These are phyloP conservation scores for Breynia disticha DNA, from an alignment of 441 rosid genomes.

Conservation along the genomic window DNA sequence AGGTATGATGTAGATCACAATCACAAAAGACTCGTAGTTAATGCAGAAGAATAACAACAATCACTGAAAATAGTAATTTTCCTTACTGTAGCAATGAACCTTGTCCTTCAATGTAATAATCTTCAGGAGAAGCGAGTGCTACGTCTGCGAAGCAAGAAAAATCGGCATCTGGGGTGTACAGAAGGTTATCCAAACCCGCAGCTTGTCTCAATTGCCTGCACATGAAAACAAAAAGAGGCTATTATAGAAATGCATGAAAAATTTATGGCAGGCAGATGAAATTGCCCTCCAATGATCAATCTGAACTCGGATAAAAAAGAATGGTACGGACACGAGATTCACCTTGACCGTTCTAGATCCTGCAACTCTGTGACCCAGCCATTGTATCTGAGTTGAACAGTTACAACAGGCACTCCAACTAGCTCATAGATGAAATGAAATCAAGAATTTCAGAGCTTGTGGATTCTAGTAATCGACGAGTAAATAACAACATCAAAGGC, in stretches of 20 bases:
- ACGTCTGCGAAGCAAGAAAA: constrained; percentile 96
- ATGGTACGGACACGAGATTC: constrained; percentile 10
- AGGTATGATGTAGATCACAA: not conserved
- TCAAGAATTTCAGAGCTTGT: not conserved
- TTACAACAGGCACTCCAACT: constrained; percentile 87
- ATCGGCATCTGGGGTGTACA: constrained; percentile 97
- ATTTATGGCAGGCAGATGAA: too few relatives aligned
- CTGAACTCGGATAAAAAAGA: not conserved
- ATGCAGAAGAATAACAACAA: constrained; percentile 5
- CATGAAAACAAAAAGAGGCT: constrained; percentile 7
- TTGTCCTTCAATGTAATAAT: constrained; percentile 92
- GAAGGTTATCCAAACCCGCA: constrained; percentile 81
- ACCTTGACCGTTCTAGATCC: constrained; percentile 83
- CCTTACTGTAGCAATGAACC: constrained; percentile 96
- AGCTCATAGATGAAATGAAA: constrained; percentile 52
- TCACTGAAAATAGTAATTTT: not conserved
- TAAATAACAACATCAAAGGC: not conserved
- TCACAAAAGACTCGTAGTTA: not conserved
- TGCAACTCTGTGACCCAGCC: constrained; percentile 96
- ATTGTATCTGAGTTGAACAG: constrained; percentile 90
- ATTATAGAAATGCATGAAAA: constrained; percentile 4
- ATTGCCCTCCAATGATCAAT: not conserved
- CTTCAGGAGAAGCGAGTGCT: constrained; percentile 84
- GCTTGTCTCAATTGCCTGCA: constrained; percentile 76
- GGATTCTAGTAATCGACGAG: not conserved